Conservation (phyloP, 2,329 filamentous ascomycete genomes). For the Cladophialophora psammophila region DNA sequence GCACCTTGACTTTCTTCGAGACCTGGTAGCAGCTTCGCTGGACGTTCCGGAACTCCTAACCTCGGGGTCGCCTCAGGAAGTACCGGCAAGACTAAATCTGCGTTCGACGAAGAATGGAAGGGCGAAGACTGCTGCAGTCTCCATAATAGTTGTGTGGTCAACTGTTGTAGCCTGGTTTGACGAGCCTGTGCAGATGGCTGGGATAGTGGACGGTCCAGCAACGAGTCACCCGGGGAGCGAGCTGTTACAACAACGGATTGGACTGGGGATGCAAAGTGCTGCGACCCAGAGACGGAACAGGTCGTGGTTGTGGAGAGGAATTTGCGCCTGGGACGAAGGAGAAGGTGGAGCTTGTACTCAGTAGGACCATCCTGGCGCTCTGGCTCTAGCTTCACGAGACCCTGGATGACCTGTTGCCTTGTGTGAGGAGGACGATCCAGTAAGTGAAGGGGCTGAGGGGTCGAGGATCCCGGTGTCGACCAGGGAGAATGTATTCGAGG, state of each 20-base stretch:
- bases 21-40: slow-evolving; percentile 69
- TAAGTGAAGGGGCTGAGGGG: slow-evolving; percentile 45
- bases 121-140: slow-evolving; percentile 92
- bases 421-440: slow-evolving; percentile 47
- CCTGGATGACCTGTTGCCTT: slow-evolving; percentile 52
- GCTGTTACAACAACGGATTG: slow-evolving; percentile 42
- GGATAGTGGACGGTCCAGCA: slow-evolving; percentile 46
- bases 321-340: slow-evolving; percentile 77
- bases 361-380: slow-evolving; percentile 94
- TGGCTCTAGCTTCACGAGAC: slow-evolving; percentile 78
- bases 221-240: slow-evolving; percentile 23
- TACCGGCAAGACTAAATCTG: slow-evolving; percentile 75
- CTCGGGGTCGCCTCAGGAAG: slow-evolving; percentile 70
- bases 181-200: slow-evolving; percentile 71
- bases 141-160: slow-evolving; percentile 96
- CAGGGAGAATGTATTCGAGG: slow-evolving; percentile 90
- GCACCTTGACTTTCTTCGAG: slow-evolving; percentile 93
- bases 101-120: slow-evolving; percentile 81
- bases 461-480: slow-evolving; percentile 65
- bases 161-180: slow-evolving; percentile 83
- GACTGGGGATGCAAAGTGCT: slow-evolving; percentile 37
- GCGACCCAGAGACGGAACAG: slow-evolving; percentile 41
- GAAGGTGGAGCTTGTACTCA: slow-evolving; percentile 93
- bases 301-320: slow-evolving; percentile 75
- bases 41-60: slow-evolving; percentile 63